phyloP scores from a whole-genome alignment of 2,329 filamentous ascomycete genomes.

The Zasmidium cellare region DNA sequence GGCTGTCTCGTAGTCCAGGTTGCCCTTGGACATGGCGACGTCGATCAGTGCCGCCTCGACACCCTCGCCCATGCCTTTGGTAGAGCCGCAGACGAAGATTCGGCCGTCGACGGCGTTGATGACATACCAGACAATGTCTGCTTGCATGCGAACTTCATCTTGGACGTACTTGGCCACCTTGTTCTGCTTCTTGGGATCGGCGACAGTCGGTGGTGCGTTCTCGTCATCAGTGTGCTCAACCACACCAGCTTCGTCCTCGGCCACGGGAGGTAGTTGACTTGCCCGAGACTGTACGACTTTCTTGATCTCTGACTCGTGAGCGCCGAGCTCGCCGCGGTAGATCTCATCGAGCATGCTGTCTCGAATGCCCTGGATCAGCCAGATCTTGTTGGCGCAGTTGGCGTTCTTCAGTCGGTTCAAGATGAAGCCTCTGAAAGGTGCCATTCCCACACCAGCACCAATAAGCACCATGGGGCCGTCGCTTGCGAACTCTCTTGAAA shows the following conservation, averaged over 20 bases:
- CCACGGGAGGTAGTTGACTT: slow-evolving; percentile 26
- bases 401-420: slow-evolving; percentile 90
- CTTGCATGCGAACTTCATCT: slow-evolving; percentile 87
- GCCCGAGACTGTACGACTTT: slow-evolving; percentile 51
- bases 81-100: slow-evolving; percentile 94
- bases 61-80: slow-evolving; percentile 95
- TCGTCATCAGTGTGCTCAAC: slow-evolving; percentile 45
- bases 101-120: slow-evolving; percentile 95
- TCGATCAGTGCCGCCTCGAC: slow-evolving; percentile 85
- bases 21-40: slow-evolving; percentile 90
- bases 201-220: slow-evolving; percentile 56
- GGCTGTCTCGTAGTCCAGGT: slow-evolving; percentile 78
- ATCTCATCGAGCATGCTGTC: slow-evolving; percentile 94
- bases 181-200: slow-evolving; percentile 63
- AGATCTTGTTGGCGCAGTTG: slow-evolving; percentile 97
- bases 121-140: slow-evolving; percentile 97
- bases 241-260: slow-evolving; percentile 30
- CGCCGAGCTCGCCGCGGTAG: slow-evolving; percentile 94
- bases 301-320: slow-evolving; percentile 67
- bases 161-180: slow-evolving; percentile 88
- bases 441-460: slow-evolving; percentile 93
- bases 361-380: slow-evolving; percentile 92
- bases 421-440: slow-evolving; percentile 96
- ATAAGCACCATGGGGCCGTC: slow-evolving; percentile 98
- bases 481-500: slow-evolving; percentile 85